These are phyloP conservation scores for Boletus sp. DNA, from an alignment of 1,284 basidiomycete species.

Conservation along the genomic window DNA sequence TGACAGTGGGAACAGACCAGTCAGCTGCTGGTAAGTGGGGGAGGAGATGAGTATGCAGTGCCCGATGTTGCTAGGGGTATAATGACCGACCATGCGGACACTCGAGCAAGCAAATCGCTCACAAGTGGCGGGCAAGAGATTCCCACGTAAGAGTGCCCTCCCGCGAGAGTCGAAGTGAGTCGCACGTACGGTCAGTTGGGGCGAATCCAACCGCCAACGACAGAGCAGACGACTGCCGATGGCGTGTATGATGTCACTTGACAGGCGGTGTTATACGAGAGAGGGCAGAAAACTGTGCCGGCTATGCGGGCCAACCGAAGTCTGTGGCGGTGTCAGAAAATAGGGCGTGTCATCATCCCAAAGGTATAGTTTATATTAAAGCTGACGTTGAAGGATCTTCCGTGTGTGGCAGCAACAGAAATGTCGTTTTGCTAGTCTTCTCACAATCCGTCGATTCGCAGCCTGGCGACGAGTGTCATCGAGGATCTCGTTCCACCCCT, in stretches of 20 bases:
- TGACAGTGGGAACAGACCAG: neutral
- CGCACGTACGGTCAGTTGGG: too few species aligned
- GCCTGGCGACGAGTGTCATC: conserved; percentile 3
- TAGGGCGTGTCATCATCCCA: too few species aligned
- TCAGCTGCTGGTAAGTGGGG: neutral
- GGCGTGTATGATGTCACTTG: neutral
- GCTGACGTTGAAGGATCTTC: neutral
- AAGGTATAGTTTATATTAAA: neutral
- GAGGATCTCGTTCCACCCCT: conserved; percentile 8
- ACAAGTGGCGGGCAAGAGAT: neutral
- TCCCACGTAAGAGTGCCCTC: neutral
- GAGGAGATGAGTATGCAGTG: neutral
- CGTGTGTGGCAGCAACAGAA: neutral
- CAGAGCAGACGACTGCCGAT: neutral
- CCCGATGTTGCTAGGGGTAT: neutral
- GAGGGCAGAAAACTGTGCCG: neutral
- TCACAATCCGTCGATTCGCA: conserved; percentile 17
- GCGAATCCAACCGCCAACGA: neutral
- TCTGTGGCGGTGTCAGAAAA: neutral
- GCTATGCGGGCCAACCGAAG: neutral
- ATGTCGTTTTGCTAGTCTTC: neutral
- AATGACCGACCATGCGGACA: neutral
- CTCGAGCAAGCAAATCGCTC: neutral
- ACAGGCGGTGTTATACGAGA: too few species aligned
- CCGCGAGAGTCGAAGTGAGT: neutral